phyloP scores from a whole-genome alignment of 345 rosid species.

The Salix viminalis region DNA sequence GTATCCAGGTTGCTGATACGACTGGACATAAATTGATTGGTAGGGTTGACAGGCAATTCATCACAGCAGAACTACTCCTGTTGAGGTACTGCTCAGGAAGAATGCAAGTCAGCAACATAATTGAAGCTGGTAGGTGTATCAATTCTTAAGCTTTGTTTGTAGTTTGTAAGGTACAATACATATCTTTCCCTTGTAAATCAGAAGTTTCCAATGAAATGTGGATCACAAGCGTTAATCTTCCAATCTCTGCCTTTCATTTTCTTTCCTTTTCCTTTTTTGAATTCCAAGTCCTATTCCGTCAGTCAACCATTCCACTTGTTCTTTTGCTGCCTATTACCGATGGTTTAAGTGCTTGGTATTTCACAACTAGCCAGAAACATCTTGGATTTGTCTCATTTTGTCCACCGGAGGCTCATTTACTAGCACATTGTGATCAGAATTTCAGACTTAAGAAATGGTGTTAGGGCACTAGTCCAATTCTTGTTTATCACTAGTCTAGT shows the following conservation, averaged over 20 bases:
- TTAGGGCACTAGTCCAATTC: not conserved
- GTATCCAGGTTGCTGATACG: slow-evolving; percentile 42
- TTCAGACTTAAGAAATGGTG: not conserved
- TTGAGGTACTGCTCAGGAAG: slow-evolving; percentile 5
- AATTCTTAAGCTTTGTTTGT: not conserved
- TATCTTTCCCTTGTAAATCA: slow-evolving; percentile 2
- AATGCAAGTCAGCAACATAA: slow-evolving; percentile 4
- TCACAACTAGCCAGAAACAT: not conserved
- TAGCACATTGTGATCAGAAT: not conserved
- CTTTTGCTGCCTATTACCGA: not conserved
- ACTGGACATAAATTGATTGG: slow-evolving; percentile 38
- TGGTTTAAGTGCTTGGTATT: not conserved
- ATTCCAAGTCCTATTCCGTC: not conserved
- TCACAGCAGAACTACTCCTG: not conserved
- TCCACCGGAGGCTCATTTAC: not conserved
- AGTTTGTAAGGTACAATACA: not conserved
- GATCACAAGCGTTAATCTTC: not conserved
- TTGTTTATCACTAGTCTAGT: not conserved
- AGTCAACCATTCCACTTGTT: not conserved
- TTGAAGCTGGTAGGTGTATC: not conserved
- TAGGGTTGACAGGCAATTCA: not conserved
- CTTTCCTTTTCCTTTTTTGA: not conserved
- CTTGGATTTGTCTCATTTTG: not conserved
- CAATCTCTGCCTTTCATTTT: not conserved
- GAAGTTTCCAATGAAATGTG: not conserved